Conservation (phyloP, 495 filamentous ascomycete species). For the Neurospora sp. region DNA sequence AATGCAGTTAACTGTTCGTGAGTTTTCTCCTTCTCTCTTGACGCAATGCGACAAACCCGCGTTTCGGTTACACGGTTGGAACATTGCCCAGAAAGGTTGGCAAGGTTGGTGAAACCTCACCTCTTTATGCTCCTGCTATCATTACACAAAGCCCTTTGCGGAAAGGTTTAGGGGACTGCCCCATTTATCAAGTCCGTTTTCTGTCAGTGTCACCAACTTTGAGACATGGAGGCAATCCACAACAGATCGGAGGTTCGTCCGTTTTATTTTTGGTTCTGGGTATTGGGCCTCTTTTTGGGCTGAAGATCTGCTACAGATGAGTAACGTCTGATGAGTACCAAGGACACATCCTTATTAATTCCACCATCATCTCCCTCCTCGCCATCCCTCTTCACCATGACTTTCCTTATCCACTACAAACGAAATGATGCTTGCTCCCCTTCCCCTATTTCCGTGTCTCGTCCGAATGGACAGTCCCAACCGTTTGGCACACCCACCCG, state of each 20-base stretch:
- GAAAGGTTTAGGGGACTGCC: background rate
- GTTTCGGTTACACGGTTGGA: background rate
- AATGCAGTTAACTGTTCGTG: background rate
- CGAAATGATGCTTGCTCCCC: background rate
- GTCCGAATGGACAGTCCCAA: background rate
- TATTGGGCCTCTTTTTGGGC: background rate
- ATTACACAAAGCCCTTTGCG: background rate
- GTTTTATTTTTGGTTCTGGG: background rate
- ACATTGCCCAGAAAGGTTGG: background rate
- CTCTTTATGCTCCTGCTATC: background rate
- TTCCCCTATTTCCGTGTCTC: background rate
- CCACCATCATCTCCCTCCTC: background rate
- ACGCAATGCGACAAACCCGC: background rate
- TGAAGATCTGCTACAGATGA: background rate
- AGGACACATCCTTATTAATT: background rate
- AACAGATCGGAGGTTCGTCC: background rate
- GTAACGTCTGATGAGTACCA: background rate
- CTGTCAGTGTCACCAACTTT: background rate
- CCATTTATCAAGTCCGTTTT: background rate
- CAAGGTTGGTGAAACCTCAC: background rate
- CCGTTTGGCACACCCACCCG: background rate
- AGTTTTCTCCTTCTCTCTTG: background rate
- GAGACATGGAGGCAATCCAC: background rate
- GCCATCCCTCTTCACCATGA: background rate
- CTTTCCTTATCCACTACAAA: background rate